Percentiles rank a stretch among this genome's conserved stretches.
phyloP scores from a whole-genome alignment of 805 yeast genomes.

The Candida boleticola region DNA sequence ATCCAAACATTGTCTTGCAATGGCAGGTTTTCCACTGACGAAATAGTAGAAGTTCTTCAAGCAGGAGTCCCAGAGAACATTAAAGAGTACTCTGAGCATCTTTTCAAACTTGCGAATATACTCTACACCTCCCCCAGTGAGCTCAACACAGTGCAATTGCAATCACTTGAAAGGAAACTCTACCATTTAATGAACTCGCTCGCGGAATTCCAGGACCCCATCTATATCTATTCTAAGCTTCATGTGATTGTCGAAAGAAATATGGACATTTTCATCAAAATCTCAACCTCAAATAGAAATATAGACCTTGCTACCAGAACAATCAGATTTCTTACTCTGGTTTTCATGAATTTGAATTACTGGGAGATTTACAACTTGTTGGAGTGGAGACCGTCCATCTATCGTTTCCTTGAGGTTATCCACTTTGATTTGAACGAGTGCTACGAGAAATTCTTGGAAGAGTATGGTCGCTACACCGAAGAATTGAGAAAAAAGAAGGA shows the following conservation, averaged over 20 bases:
- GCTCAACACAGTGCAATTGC: slow-evolving; percentile 13
- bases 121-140: slow-evolving; percentile 17
- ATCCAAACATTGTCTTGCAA: slow-evolving; percentile 2
- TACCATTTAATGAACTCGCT: slow-evolving; percentile 22
- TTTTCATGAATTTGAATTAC: slow-evolving; percentile 38
- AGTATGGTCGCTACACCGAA: slow-evolving; percentile 29
- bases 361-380: slow-evolving; percentile 45
- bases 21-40: slow-evolving; percentile 15
- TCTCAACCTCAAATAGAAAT: slow-evolving; percentile 28
- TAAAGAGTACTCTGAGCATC: slow-evolving; percentile 38
- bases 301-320: slow-evolving; percentile 33
- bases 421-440: slow-evolving; percentile 41
- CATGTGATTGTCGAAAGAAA: slow-evolving; percentile 35
- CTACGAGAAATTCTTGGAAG: slow-evolving; percentile 31
- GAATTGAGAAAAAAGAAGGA: slow-evolving; percentile 3
- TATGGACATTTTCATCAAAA: slow-evolving; percentile 36
- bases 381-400: slow-evolving; percentile 41
- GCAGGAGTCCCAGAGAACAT: slow-evolving; percentile 27
- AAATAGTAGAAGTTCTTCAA: slow-evolving; percentile 24
- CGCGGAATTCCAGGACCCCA: slow-evolving; percentile 17
- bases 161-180: slow-evolving; percentile 22
- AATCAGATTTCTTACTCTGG: slow-evolving; percentile 35
- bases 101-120: slow-evolving; percentile 28
- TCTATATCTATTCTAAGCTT: slow-evolving; percentile 30
- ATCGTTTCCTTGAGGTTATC: slow-evolving; percentile 37